Evolutionary conservation across 257 asterid genomes (phyloP).

Genomic region (Solanum chiquidenum): DNA sequence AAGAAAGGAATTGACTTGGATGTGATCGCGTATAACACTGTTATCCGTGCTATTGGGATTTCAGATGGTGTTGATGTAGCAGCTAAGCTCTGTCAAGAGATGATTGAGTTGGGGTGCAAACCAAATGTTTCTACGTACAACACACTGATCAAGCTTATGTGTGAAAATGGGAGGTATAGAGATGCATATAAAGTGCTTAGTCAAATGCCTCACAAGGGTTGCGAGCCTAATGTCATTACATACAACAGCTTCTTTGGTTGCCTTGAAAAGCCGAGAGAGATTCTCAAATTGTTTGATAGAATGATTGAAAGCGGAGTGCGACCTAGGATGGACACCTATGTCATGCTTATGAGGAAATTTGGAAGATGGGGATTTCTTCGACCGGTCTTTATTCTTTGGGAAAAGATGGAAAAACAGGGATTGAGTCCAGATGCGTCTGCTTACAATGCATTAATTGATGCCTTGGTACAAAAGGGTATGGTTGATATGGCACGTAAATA

Average conservation of each 20-base stretch:
- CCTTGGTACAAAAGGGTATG: slow-evolving; percentile 73
- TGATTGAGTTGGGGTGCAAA: slow-evolving; percentile 58
- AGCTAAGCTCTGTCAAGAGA: slow-evolving; percentile 55
- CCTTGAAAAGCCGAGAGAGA: slow-evolving; percentile 74
- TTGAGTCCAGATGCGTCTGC: slow-evolving; percentile 82
- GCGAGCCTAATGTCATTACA: slow-evolving; percentile 53
- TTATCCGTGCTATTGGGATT: slow-evolving; percentile 64
- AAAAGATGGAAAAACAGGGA: slow-evolving; percentile 65
- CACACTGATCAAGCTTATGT: slow-evolving; percentile 64
- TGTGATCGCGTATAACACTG: slow-evolving; percentile 72
- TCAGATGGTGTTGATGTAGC: slow-evolving; percentile 75
- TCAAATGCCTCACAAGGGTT: slow-evolving; percentile 54
- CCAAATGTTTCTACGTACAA: slow-evolving; percentile 71
- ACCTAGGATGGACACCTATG: slow-evolving; percentile 79
- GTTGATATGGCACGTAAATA: slow-evolving; percentile 68
- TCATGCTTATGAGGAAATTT: slow-evolving; percentile 87
- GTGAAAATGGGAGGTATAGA: slow-evolving; percentile 67
- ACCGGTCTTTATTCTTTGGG: slow-evolving; percentile 64
- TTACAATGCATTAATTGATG: slow-evolving; percentile 80
- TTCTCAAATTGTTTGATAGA: slow-evolving; percentile 56
- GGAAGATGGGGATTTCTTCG: slow-evolving; percentile 96
- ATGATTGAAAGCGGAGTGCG: slow-evolving; percentile 65
- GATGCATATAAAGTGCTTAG: slow-evolving; percentile 56
- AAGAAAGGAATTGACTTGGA: slow-evolving; percentile 58
- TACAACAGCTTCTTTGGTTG: slow-evolving; percentile 62